Evolutionary conservation across 2,329 filamentous ascomycete genomes (phyloP).

Genomic region (Fusarium tjaetaba): DNA sequence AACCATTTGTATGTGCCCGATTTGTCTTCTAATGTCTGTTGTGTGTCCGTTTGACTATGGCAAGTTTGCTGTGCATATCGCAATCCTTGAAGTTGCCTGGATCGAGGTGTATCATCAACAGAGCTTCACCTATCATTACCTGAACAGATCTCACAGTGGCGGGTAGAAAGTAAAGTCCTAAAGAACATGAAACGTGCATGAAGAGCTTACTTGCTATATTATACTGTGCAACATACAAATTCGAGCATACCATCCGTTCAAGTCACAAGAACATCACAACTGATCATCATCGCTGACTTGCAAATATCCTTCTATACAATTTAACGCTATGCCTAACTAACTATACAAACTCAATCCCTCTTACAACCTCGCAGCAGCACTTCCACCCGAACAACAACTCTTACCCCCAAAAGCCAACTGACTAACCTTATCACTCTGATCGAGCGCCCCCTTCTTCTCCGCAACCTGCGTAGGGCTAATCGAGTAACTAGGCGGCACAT

Average conservation of each 20-base stretch:
- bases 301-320: background rate
- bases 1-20: background rate
- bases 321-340: conserved; percentile 12
- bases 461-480: conserved; percentile 45
- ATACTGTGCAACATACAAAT: too few species aligned
- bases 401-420: conserved; percentile 41
- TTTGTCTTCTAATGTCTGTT: too few species aligned
- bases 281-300: background rate
- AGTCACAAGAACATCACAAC: too few species aligned
- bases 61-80: too few species aligned
- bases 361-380: conserved; percentile 28
- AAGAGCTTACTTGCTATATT: background rate
- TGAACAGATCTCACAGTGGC: background rate
- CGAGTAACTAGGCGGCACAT: conserved; percentile 71
- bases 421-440: conserved; percentile 37
- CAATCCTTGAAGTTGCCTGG: too few species aligned
- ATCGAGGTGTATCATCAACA: fast-evolving
- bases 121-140: fast-evolving
- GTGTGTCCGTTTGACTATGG: fast-evolving
- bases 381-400: conserved; percentile 27
- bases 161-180: fast-evolving
- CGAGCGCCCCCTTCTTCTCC: conserved; percentile 37
- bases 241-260: too few species aligned
- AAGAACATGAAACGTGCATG: fast-evolving
- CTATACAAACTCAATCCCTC: background rate